Evolutionary conservation across 352 stramenopile species (phyloP).

Genomic region (Detonula confervacea): DNA sequence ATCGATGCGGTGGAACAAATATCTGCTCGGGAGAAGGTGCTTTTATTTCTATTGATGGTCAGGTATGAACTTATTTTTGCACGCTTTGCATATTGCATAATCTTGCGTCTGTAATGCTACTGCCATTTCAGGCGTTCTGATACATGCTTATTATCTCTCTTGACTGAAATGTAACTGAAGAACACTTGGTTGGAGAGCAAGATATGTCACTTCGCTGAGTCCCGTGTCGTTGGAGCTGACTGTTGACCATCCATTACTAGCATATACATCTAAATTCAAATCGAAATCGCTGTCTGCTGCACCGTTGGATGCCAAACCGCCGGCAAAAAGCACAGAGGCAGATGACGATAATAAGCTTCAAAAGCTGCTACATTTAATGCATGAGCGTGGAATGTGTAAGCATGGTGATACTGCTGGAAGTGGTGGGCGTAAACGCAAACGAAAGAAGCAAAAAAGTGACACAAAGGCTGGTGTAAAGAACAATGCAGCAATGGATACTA

Average conservation of each 20-base stretch:
- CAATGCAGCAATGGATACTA: neutral
- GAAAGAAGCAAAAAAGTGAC: conserved; percentile 13
- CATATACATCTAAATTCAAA: neutral
- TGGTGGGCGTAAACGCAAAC: conserved; percentile 10
- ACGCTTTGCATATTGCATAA: too few species aligned
- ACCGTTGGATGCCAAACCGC: conserved; percentile 7
- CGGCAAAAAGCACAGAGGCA: neutral
- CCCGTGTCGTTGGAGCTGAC: conserved; percentile 66
- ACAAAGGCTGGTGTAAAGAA: neutral
- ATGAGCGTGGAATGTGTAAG: conserved; percentile 10
- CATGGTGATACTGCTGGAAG: neutral
- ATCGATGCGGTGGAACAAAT: conserved; percentile 22
- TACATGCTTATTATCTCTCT: too few species aligned
- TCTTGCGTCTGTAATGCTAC: too few species aligned
- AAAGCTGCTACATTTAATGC: conserved; percentile 15
- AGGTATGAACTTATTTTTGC: too few species aligned
- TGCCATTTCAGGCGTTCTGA: too few species aligned
- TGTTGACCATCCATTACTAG: conserved; percentile 72
- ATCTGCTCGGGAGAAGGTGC: conserved; percentile 42
- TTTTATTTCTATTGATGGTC: conserved; percentile 62
- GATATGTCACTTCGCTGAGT: conserved; percentile 64
- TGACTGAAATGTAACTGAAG: conserved; percentile 17
- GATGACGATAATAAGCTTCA: neutral
- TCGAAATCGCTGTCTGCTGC: conserved; percentile 14
- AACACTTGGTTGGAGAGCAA: conserved; percentile 71